phyloP scores from a whole-genome alignment of 371 early-diverging fungal genomes.

The Lichtheimia ornata region DNA sequence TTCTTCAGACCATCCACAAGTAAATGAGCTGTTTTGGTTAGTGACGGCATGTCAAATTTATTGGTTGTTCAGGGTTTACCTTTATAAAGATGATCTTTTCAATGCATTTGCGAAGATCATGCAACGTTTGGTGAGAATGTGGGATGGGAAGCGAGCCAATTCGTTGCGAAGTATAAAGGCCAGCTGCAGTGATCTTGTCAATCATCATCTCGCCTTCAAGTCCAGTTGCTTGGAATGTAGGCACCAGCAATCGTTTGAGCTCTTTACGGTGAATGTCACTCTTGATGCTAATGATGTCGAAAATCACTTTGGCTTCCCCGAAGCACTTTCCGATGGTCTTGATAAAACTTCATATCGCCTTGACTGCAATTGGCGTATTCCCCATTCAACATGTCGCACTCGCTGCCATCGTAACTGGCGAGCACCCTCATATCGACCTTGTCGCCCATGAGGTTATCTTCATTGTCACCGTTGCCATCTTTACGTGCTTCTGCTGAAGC shows the following conservation, averaged over 20 bases:
- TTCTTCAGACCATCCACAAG: too few relatives aligned
- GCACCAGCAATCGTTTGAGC: conserved; percentile 7
- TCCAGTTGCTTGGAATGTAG: conserved; percentile 19
- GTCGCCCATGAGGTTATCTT: too few relatives aligned
- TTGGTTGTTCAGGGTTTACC: not conserved
- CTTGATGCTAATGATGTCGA: conserved; percentile 5
- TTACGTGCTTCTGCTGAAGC: too few relatives aligned
- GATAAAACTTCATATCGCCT: not conserved
- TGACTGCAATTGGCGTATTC: conserved; percentile 10
- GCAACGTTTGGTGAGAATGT: conserved; percentile 5
- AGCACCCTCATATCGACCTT: conserved; percentile 2
- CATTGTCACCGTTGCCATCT: too few relatives aligned
- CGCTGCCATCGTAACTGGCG: conserved; percentile 1
- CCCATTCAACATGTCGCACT: conserved; percentile 11
- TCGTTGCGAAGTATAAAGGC: conserved; percentile 16
- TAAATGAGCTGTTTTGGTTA: too few relatives aligned
- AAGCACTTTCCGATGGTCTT: conserved; percentile 15
- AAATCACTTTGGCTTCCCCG: conserved; percentile 12
- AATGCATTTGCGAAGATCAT: conserved; percentile 8
- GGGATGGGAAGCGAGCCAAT: conserved; percentile 19
- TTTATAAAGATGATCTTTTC: conserved; percentile 14
- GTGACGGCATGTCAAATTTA: too few relatives aligned
- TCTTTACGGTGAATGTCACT: not conserved
- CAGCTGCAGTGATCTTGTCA: conserved; percentile 12
- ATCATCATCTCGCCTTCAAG: conserved; percentile 22